Conservation (phyloP, 345 rosid species). For the Gossypium rotundifolium region DNA sequence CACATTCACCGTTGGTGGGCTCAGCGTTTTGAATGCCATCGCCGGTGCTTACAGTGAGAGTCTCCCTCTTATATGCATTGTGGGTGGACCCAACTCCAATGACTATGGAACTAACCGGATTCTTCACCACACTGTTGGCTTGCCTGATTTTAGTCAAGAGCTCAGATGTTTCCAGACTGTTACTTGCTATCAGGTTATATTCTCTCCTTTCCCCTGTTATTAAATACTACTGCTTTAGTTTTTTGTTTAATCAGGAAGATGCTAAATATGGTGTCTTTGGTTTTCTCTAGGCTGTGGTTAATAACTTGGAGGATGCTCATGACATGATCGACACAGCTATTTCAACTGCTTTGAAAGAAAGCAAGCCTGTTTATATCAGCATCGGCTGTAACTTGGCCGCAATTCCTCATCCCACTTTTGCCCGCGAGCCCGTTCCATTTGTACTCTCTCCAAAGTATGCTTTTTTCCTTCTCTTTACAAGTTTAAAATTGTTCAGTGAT, state of each 20-base stretch:
- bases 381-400: slow-evolving; percentile 63
- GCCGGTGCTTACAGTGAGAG: slow-evolving; percentile 87
- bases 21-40: slow-evolving; percentile 66
- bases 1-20: slow-evolving; percentile 77
- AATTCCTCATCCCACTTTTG: slow-evolving; percentile 65
- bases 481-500: neutral
- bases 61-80: slow-evolving; percentile 69
- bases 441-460: slow-evolving; percentile 47
- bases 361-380: slow-evolving; percentile 81
- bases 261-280: neutral
- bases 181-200: slow-evolving; percentile 54
- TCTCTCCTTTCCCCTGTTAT: neutral
- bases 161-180: slow-evolving; percentile 61
- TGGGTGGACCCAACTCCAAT: slow-evolving; percentile 80
- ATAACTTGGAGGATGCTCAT: slow-evolving; percentile 73
- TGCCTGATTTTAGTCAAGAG: slow-evolving; percentile 75
- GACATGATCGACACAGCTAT: slow-evolving; percentile 67
- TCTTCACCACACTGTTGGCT: slow-evolving; percentile 71
- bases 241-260: neutral
- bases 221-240: neutral
- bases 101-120: slow-evolving; percentile 78
- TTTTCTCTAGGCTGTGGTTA: slow-evolving; percentile 56
- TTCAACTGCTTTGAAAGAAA: slow-evolving; percentile 67
- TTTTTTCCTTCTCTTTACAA: neutral
- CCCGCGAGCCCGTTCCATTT: slow-evolving; percentile 62